These are phyloP conservation scores for Populus ilicifolia DNA, from an alignment of 345 rosid genomes.

Conservation along the genomic window DNA sequence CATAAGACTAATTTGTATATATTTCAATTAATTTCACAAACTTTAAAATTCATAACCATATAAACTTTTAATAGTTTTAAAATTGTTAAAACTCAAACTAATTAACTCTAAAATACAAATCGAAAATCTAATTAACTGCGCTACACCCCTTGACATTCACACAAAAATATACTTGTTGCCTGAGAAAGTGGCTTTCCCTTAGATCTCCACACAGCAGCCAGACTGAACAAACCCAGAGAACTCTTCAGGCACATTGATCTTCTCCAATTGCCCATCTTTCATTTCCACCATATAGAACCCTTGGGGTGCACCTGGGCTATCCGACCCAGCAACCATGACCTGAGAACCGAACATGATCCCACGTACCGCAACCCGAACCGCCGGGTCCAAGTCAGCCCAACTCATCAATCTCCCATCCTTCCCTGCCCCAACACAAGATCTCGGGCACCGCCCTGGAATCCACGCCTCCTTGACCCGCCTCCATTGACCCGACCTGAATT, in stretches of 20 bases:
- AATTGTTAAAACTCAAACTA: no score
- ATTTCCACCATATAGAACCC: conserved; percentile 33
- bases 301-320: conserved; percentile 43
- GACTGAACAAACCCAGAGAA: conserved; percentile 57
- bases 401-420: not conserved
- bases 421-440: conserved; percentile 22
- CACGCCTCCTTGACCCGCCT: conserved; percentile 39
- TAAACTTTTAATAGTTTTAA: no score
- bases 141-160: no score
- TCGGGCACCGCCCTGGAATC: conserved; percentile 40
- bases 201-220: conserved; percentile 58
- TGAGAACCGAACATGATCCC: conserved; percentile 34
- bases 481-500: conserved; percentile 41
- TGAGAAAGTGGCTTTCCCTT: not conserved
- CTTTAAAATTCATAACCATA: no score
- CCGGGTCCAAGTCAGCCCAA: conserved; percentile 11
- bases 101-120: no score
- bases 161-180: not conserved
- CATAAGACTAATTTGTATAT: no score
- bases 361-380: conserved; percentile 32
- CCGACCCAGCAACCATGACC: conserved; percentile 47
- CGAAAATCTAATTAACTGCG: no score
- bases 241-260: conserved; percentile 33
- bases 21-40: no score
- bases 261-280: conserved; percentile 32